Base-by-base conservation (phyloP, 2,329 filamentous ascomycete species). In the Sporothrix phasma region DNA sequence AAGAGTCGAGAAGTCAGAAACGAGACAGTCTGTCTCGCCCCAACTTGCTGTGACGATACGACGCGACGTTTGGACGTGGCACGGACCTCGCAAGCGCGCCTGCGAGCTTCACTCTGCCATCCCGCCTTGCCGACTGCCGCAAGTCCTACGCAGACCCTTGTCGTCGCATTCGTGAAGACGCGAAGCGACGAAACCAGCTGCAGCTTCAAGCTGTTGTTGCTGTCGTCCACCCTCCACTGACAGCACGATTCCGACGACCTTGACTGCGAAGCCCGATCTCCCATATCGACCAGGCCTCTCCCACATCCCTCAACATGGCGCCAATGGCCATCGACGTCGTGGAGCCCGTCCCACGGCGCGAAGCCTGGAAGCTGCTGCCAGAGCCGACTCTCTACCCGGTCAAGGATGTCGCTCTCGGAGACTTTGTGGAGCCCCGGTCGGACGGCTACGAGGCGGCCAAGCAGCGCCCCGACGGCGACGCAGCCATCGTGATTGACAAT, bases 381-480 rank as follows among this genome's bases (percentile, higher is more conserved):
- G 76, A 83, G 41, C 76, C 84, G 66, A 79, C 79, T 47, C 79
- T 88, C 62, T 85, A 84, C 68, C 78, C 80, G n/a, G 81, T 85
- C 65, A 83, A 82, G 71, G 86, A 88, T 72, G 81, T 79, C 65
- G 80, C 78, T 67, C 87, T 87, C 71, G 83, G 86, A 67, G 80
- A 80, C 66, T 80, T 76, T 63, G 76, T 82, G 43, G 75, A 79
- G 34, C 76, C 81, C 1, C 79, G 84, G 70, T 77, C 80, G 8
- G 87, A 93, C 71, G 90, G 89, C 56, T 92, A 88, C 72, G 81
- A 84, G 70, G 81, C 83, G 69, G 92, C 90, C 66, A 81, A 83
- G 60, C 77, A 83, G 64, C 74, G 73, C 24, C 77, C 81, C 22
- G 75, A 80, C 17, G 81, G 78, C 65, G 77, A 79, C 15, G 39